Conservation (phyloP, 1,284 basidiomycete genomes). For the Naganishia liquefaciens region DNA sequence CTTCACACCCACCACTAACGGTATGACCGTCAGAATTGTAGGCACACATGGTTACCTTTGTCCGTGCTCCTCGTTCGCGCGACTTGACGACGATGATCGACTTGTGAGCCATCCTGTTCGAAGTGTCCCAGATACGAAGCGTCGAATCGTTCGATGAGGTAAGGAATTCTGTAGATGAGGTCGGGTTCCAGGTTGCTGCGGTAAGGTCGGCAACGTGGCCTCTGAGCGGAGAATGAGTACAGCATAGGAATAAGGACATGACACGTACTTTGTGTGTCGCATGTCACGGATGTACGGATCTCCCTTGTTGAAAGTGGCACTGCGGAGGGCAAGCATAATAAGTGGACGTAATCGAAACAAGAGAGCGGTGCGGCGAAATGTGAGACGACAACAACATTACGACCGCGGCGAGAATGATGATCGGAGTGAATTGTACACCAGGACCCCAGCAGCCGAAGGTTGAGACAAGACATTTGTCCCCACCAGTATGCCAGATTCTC, state of each 20-base stretch:
- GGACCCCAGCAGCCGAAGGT: no score
- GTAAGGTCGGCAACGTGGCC: conserved; percentile 93
- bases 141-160: conserved; percentile 95
- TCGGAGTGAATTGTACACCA: no score
- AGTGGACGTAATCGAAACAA: not conserved
- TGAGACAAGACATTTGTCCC: no score
- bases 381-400: no score
- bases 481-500: not conserved
- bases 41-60: conserved; percentile 82
- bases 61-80: conserved; percentile 91
- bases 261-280: conserved; percentile 83
- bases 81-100: conserved; percentile 93
- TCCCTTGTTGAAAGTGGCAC: conserved; percentile 86
- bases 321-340: conserved; percentile 45
- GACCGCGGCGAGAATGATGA: no score
- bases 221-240: conserved; percentile 55
- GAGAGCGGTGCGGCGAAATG: not conserved
- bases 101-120: conserved; percentile 85
- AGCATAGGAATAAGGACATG: not conserved
- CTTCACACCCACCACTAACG: conserved; percentile 81
- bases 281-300: conserved; percentile 98
- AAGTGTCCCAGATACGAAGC: conserved; percentile 90
- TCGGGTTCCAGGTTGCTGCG: conserved; percentile 88
- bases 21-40: conserved; percentile 82
- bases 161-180: conserved; percentile 76